Evolutionary conservation across 2,329 filamentous ascomycete species (phyloP), one percentile per base, ranked within the genome.

Genomic region (Fusarium pininemorale): DNA sequence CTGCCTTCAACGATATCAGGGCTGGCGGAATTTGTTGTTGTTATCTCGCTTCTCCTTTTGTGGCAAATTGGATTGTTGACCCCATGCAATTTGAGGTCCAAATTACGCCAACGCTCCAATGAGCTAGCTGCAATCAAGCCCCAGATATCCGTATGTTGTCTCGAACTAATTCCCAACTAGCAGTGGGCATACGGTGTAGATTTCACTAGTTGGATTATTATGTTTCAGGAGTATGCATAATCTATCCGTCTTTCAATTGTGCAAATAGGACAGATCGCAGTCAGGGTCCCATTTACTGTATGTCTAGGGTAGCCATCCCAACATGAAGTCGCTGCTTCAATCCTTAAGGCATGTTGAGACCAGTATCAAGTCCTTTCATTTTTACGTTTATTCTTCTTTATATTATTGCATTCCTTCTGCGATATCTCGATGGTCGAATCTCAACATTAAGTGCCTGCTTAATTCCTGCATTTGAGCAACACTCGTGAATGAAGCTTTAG

Each of bases 31-130:
- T n/a, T 47, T 47, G 35, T 55, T 63, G n/a, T 53, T 39, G 58
- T 66, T 44, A 66, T 66, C 20, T 66, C 63, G 63, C 63, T 66
- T 55, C 63, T 66, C 63, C 63, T 64, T 64, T 63, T 41, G 58
- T 66, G 63, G 59, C 59, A 54, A 66, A 66, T 63, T 51, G 35
- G 50, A 30, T 28, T 63, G 35, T 63, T 42, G 35, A 42, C 53
- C 58, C 58, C 60, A 63, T 38, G 39, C 28, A 58, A 60, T 60
- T 54, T 51, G 22, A 60, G 16, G 22, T 41, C 15, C 35, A 30
- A 47, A 63, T 47, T 58, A 58, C 60, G 41, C 41, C 39, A 57
- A 57, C 53, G 50, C 38, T 45, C 50, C 51, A 59, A 63, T 59
- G 14, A 45, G 53, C 15, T 59, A 30, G 38, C 51, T 38, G 16